These are phyloP conservation scores for Cylindrotheca closterium DNA, from an alignment of 108 stramenopile species.

Conservation along the genomic window DNA sequence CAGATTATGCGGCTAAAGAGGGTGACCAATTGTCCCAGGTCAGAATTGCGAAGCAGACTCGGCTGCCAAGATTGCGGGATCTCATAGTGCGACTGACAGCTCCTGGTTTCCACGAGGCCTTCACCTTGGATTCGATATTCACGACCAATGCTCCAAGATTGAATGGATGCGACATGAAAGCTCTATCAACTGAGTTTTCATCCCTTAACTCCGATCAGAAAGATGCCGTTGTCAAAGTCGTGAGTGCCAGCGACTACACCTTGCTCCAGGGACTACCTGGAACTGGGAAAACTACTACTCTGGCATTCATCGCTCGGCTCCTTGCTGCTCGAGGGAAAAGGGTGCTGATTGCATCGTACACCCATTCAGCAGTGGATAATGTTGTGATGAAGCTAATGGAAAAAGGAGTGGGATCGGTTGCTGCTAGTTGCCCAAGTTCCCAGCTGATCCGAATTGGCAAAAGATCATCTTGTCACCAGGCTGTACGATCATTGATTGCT, in stretches of 20 bases:
- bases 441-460: conserved; percentile 65
- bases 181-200: conserved; percentile 51
- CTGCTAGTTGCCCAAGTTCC: conserved; percentile 7
- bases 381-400: conserved; percentile 88
- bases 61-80: conserved; percentile 42
- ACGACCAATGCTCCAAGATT: conserved; percentile 11
- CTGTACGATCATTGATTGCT: conserved; percentile 50
- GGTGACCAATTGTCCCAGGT: conserved; percentile 2
- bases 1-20: conserved; percentile 11
- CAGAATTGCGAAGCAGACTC: conserved; percentile 1
- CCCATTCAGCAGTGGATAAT: conserved; percentile 96
- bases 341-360: conserved; percentile 94
- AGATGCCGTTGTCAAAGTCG: conserved; percentile 63
- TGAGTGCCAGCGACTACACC: conserved; percentile 74
- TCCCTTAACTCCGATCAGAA: conserved; percentile 77
- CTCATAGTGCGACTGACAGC: conserved; percentile 33
- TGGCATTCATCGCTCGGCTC: conserved; percentile 82
- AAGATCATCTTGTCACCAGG: conserved; percentile 53
- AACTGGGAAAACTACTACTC: conserved; percentile 87
- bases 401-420: conserved; percentile 40
- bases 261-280: conserved; percentile 84
- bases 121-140: conserved; percentile 27
- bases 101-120: conserved; percentile 33
- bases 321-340: conserved; percentile 85
- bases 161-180: conserved; percentile 61